Percentiles rank a stretch among this genome's conserved stretches.
Evolutionary conservation across 2,329 filamentous ascomycete species (phyloP).

Genomic region (Biscogniauxia mediterranea): DNA sequence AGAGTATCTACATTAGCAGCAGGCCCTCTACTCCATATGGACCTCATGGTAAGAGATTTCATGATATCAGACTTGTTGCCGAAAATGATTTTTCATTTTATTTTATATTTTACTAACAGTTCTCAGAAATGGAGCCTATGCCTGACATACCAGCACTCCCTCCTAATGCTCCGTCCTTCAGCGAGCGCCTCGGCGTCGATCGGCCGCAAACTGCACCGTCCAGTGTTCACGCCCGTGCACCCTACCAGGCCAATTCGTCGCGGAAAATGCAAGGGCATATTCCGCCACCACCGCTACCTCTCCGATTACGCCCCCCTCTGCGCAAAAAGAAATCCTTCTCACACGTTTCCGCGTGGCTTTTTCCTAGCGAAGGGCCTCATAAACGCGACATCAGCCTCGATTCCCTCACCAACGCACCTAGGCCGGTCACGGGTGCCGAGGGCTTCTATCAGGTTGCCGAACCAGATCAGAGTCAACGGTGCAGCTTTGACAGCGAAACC

Average conservation of each 20-base stretch:
- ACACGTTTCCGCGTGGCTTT: conserved; percentile 58
- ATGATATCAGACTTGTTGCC: conserved; percentile 5
- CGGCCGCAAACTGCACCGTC: conserved; percentile 36
- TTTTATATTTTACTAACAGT: neutral
- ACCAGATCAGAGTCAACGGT: conserved; percentile 31
- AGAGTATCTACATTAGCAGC: conserved; percentile 55
- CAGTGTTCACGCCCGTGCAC: conserved; percentile 34
- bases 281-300: conserved; percentile 55
- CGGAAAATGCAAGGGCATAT: conserved; percentile 37
- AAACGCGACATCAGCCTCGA: conserved; percentile 44
- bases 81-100: conserved; percentile 5
- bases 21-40: conserved; percentile 53
- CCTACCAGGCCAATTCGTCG: conserved; percentile 35
- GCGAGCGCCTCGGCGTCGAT: conserved; percentile 51
- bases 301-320: conserved; percentile 58
- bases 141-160: conserved; percentile 58
- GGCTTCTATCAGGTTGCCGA: conserved; percentile 59
- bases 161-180: conserved; percentile 56
- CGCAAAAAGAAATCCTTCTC: conserved; percentile 68
- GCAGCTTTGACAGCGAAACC: conserved; percentile 46
- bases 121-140: conserved; percentile 48
- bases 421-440: conserved; percentile 48
- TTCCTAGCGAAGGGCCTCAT: conserved; percentile 35
- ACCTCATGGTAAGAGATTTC: conserved; percentile 30
- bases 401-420: conserved; percentile 55